phyloP scores from a whole-genome alignment of 208 protist species.

The Wallacemonas sp. region DNA sequence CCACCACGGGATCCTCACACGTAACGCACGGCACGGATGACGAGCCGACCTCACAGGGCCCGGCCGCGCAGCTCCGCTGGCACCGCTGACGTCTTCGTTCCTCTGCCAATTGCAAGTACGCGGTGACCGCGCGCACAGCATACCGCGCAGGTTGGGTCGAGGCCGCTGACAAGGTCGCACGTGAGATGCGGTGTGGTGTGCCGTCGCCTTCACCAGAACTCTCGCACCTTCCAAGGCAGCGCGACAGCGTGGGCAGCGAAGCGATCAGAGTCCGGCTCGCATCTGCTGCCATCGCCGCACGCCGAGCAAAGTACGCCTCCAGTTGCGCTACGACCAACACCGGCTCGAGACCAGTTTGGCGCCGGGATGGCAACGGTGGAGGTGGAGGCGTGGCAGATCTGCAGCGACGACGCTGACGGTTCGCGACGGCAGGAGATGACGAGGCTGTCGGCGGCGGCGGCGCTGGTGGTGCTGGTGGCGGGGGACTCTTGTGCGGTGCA shows the following conservation, averaged over 20 bases:
- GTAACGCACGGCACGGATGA: too few species aligned
- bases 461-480: neutral
- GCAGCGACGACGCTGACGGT: neutral
- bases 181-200: neutral
- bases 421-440: neutral
- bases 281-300: neutral
- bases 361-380: neutral
- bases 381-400: conserved; percentile 1
- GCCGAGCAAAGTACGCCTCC: neutral
- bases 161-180: neutral
- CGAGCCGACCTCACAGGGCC: neutral
- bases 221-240: neutral
- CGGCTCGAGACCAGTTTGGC: neutral
- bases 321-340: neutral
- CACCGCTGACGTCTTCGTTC: conserved; percentile 3
- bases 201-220: neutral
- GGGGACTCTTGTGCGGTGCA: neutral
- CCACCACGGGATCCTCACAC: neutral
- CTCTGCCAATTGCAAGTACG: conserved; percentile 4
- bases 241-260: neutral
- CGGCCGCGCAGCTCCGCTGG: neutral
- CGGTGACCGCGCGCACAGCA: neutral
- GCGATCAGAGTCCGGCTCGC: neutral
- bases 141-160: neutral
- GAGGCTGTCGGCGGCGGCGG: neutral